These are phyloP conservation scores for Termitomyces bulborhizus DNA, from an alignment of 768 basidiomycete genomes.

Conservation along the genomic window DNA sequence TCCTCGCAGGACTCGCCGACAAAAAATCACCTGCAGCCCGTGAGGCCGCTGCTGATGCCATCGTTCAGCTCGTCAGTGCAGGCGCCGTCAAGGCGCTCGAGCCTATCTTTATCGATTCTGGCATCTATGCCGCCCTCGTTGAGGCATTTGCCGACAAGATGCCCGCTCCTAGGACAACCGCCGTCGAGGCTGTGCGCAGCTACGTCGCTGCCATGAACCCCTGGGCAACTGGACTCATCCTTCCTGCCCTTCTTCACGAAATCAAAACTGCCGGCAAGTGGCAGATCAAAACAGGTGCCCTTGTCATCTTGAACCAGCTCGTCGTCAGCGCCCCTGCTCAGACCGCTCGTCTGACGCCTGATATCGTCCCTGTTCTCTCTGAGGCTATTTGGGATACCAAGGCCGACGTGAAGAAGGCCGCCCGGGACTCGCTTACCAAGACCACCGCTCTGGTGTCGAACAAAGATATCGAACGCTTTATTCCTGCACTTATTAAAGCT, in stretches of 20 bases:
- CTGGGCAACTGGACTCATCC: constrained; percentile 79
- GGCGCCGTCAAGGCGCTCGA: constrained; percentile 81
- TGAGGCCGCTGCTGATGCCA: constrained; percentile 77
- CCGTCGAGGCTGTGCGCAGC: constrained; percentile 75
- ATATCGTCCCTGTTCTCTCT: constrained; percentile 89
- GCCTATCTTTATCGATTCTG: constrained; percentile 81
- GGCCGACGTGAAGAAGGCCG: constrained; percentile 97
- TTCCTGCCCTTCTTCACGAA: constrained; percentile 85
- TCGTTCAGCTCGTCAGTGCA: constrained; percentile 58
- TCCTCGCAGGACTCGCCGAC: constrained; percentile 83
- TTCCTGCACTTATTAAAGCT: constrained; percentile 96
- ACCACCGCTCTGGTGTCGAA: constrained; percentile 92
- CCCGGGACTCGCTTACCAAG: constrained; percentile 91
- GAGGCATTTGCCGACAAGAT: constrained; percentile 95
- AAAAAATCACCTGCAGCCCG: constrained; percentile 93
- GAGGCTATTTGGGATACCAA: constrained; percentile 99
- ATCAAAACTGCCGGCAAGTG: constrained; percentile 96
- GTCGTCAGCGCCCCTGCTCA: constrained; percentile 77
- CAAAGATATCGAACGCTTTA: constrained; percentile 97
- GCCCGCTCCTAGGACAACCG: constrained; percentile 78
- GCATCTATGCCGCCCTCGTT: constrained; percentile 80
- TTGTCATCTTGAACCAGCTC: constrained; percentile 81
- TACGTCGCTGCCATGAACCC: constrained; percentile 79
- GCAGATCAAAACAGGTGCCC: constrained; percentile 91
- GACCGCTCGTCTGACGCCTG: constrained; percentile 85